phyloP scores from a whole-genome alignment of 331 rosid genomes.

The Rhamnella rubrinervis region DNA sequence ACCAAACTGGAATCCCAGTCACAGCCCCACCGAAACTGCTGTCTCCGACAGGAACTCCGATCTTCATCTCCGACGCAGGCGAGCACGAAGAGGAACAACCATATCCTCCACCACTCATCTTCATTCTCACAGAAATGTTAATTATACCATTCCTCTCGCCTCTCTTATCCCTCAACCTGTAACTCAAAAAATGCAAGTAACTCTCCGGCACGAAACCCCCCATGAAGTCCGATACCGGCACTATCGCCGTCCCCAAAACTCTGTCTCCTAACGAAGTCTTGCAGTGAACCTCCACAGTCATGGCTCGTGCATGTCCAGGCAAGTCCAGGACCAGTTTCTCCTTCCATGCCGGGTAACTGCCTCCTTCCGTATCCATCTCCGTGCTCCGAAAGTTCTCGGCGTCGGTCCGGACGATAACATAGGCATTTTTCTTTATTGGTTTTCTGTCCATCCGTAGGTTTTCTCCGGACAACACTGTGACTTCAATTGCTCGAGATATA shows the following conservation, averaged over 20 bases:
- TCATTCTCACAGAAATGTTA: slow-evolving; percentile 44
- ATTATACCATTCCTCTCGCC: slow-evolving; percentile 60
- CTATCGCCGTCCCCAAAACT: slow-evolving; percentile 46
- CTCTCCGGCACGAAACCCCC: slow-evolving; percentile 41
- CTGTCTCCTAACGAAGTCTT: slow-evolving; percentile 21
- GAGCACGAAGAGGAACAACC: background rate
- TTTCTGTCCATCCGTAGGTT: slow-evolving; percentile 26
- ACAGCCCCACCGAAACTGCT: slow-evolving; percentile 24
- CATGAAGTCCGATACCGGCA: slow-evolving; percentile 47
- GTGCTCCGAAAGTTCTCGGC: slow-evolving; percentile 6
- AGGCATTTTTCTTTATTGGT: slow-evolving; percentile 32
- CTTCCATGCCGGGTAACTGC: slow-evolving; percentile 39
- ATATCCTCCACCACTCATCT: background rate
- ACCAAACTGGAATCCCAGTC: slow-evolving; percentile 60
- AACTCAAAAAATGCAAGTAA: slow-evolving; percentile 50
- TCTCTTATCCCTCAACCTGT: slow-evolving; percentile 46
- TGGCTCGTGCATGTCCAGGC: slow-evolving; percentile 19
- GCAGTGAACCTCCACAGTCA: slow-evolving; percentile 55
- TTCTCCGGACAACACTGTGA: slow-evolving; percentile 45
- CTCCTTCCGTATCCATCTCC: slow-evolving; percentile 30
- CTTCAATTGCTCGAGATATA: slow-evolving; percentile 23
- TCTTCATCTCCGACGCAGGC: background rate
- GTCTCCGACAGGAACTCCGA: slow-evolving; percentile 1
- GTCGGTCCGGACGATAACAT: slow-evolving; percentile 26
- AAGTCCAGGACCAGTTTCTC: slow-evolving; percentile 27